phyloP scores from a whole-genome alignment of 2,329 filamentous ascomycete genomes.

The Aspergillus fumigatus region DNA sequence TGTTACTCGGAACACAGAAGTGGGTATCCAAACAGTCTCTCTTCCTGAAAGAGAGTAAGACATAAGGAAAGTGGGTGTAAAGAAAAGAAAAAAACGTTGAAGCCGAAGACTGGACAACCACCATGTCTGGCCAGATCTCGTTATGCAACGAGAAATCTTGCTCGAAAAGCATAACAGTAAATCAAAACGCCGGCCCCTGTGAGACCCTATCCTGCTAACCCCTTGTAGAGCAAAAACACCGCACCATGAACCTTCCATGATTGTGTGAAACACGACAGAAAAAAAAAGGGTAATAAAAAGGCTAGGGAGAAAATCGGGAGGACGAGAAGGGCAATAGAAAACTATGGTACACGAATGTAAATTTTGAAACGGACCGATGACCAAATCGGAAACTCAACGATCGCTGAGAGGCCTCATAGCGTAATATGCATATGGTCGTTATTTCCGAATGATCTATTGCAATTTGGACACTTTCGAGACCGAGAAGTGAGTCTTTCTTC shows the following conservation, averaged over 20 bases:
- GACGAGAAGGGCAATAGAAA: slow-evolving; percentile 17
- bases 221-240: slow-evolving; percentile 29
- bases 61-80: slow-evolving; percentile 6
- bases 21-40: slow-evolving; percentile 28
- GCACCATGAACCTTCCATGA: slow-evolving; percentile 31
- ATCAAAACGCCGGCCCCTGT: slow-evolving; percentile 29
- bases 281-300: slow-evolving; percentile 12
- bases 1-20: slow-evolving; percentile 19
- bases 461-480: slow-evolving; percentile 92
- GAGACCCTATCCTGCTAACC: slow-evolving; percentile 29
- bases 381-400: slow-evolving; percentile 3
- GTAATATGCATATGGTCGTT: slow-evolving; percentile 74
- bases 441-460: slow-evolving; percentile 84
- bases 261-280: slow-evolving; percentile 10
- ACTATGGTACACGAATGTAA: slow-evolving; percentile 31
- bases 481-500: slow-evolving; percentile 84
- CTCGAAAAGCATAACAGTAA: slow-evolving; percentile 15
- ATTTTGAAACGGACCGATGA: slow-evolving; percentile 5
- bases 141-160: slow-evolving; percentile 18
- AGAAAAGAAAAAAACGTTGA: slow-evolving; percentile 5
- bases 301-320: slow-evolving; percentile 11
- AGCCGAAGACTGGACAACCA: slow-evolving; percentile 15
- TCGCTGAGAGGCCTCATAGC: slow-evolving; percentile 27
- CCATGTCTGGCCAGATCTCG: slow-evolving; percentile 14
- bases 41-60: slow-evolving; percentile 4